Conservation (phyloP, 2,329 filamentous ascomycete genomes). For the Aspergillus glaucus region DNA sequence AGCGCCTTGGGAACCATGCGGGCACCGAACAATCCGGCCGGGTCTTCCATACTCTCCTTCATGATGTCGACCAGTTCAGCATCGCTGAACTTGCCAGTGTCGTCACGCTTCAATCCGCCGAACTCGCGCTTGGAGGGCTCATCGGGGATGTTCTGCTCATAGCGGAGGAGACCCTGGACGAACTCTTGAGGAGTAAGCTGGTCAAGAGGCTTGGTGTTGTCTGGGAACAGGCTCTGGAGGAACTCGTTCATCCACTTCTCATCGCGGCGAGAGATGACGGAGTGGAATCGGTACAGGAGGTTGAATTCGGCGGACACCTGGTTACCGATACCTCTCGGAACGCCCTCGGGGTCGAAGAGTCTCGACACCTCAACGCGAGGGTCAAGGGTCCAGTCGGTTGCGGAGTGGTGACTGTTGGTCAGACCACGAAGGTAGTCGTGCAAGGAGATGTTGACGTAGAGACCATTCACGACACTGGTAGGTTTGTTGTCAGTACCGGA, state of each 20-base stretch:
- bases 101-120: constrained; percentile 52
- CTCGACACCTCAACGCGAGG: constrained; percentile 3
- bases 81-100: constrained; percentile 60
- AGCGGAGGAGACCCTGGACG: constrained; percentile 50
- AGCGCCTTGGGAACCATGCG: constrained; percentile 67
- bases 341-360: constrained; percentile 15
- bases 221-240: constrained; percentile 35
- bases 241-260: constrained; percentile 33
- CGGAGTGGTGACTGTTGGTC: constrained; percentile 12
- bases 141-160: constrained; percentile 50
- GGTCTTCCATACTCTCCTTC: constrained; percentile 52
- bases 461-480: constrained; percentile 19
- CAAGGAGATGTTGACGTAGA: constrained; percentile 30
- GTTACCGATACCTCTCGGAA: constrained; percentile 43
- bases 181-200: constrained; percentile 13
- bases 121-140: constrained; percentile 61
- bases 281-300: constrained; percentile 48
- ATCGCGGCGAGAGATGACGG: constrained; percentile 39
- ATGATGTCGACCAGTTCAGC: constrained; percentile 63
- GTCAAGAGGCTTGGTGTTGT: constrained; percentile 10
- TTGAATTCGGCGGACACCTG: constrained; percentile 50
- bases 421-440: constrained; percentile 31
- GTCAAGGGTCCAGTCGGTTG: constrained; percentile 5
- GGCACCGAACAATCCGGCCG: constrained; percentile 56
- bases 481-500: neutral